Evolutionary conservation across 495 filamentous ascomycete species (phyloP), one percentile per base, ranked within the genome.

Genomic region (Penicillium manginii): DNA sequence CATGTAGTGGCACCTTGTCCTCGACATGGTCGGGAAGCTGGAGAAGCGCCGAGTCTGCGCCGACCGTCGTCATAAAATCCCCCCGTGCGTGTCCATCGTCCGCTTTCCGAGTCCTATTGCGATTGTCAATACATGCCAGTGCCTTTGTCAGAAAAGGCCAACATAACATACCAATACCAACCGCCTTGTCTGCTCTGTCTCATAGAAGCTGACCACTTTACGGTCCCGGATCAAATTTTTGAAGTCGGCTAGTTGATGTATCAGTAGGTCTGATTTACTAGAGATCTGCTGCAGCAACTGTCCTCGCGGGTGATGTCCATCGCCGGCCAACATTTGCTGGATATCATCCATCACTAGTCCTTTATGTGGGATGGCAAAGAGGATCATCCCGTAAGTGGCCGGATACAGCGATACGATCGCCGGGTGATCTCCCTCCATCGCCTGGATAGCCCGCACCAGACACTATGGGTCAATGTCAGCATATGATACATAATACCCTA

Each of bases 341-440:
- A 75, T 71, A 55, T 71, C 65, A 15, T 74, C 58, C 7, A 68
- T 59, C 26, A 71, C 56, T 26, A 75, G 54, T 32, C 64, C 70
- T 58, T 70, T 71, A 55, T 73, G 62, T 31, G 70, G 72, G 40
- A 66, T 68, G 15, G 47, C 66, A 53, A 74, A 74, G 33, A 73
- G 61, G 18, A 74, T 55, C 50, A 74, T 69, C 52, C 66, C 70
- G 58, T 74, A 73, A n/a, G 68, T 73, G 40, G 72, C 72, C 42
- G 57, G 65, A 56, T 71, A 40, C 9, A 74, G 61, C 45, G 70
- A 67, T 17, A 57, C 54, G 31, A 73, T 69, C 23, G 63, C 61
- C 46, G 68, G 58, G 31, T 73, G 54, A 55, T 64, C 64, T 33
- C 55, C 48, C 52, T 67, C 57, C 35, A 60, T 49, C 8, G 57